A percentile compares a stretch with the other conserved stretches of the same genome.
phyloP scores from a whole-genome alignment of 2,329 filamentous ascomycete species.

The Colletotrichum tanaceti region DNA sequence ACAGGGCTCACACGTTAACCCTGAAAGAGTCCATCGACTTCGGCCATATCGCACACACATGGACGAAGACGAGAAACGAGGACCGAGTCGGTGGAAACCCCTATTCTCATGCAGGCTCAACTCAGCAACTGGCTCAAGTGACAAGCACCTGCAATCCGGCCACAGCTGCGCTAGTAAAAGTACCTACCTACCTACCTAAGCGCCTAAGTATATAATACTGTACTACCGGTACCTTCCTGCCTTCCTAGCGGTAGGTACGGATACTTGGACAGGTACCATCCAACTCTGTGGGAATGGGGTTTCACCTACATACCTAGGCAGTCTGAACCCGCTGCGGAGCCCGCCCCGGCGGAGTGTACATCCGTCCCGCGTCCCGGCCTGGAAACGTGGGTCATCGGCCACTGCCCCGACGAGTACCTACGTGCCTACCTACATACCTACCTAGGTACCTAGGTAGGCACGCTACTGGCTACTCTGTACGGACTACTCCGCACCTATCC shows the following conservation, averaged over 20 bases:
- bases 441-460: not conserved
- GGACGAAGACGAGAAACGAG: too few relatives aligned
- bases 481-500: not conserved
- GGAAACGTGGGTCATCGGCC: conserved; percentile 2
- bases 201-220: too few relatives aligned
- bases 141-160: not conserved
- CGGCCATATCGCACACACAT: conserved; percentile 1
- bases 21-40: not conserved
- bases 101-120: conserved; percentile 16
- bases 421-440: too few relatives aligned
- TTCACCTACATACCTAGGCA: conserved; percentile 8
- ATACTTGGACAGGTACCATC: too few relatives aligned
- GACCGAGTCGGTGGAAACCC: conserved; percentile 4
- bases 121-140: conserved; percentile 5
- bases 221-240: too few relatives aligned
- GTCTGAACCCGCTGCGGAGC: conserved; percentile 22
- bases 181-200: not conserved
- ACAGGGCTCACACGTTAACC: not conserved
- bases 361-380: conserved; percentile 20
- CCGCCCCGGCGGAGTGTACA: conserved; percentile 17
- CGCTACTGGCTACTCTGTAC: not conserved
- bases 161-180: conserved; percentile 22
- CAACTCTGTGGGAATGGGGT: conserved; percentile 8
- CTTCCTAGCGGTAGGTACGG: too few relatives aligned
- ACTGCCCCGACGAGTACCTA: not conserved